Base-by-base conservation (phyloP, 2,329 filamentous ascomycete genomes). In the Claviceps sorghi region DNA sequence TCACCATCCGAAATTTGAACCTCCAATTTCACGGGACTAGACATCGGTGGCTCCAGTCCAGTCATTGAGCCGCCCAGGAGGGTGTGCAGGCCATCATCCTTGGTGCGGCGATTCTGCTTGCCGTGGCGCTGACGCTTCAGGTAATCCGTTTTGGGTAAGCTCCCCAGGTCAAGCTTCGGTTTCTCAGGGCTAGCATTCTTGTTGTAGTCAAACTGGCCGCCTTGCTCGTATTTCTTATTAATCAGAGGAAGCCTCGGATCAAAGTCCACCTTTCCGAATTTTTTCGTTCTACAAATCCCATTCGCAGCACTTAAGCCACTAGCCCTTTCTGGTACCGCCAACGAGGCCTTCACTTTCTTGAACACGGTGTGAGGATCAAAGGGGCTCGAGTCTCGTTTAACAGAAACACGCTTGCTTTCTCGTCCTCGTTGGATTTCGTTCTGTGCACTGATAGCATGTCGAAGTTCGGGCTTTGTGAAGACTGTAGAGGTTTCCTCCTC, bases 391-490 rank as follows among this genome's bases (percentile, higher is more conserved):
- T 75, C 71, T 53, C 78, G 67, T 59, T 81, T 82, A 17, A 67
- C 59, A 1, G 66, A 58, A 15, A 34, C 64, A 53, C 56, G 55
- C 56, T 60, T 61, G 49, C 63, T 62, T 40, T 62, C 63, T 54
- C 64, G 57, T 47, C 65, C 60, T 50, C 64, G 56, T 53, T 64
- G 56, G 56, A 60, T 71, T 17, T 76, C 75, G 30, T 64, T 66
- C 30, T 77, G 63, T 15, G 70, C 74, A 60, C 77, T 80, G 55
- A 78, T 70, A 1, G 78, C 77, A 64, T 81, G 77, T 55, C 73
- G 75, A 38, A 81, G 62, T 56, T 81, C 77, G 2, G 78, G 78
- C 55, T 80, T 81, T n/a, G 76, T 69, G 58, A 82, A 82, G 4
- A 74, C 69, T 22, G 54, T 38, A n/a, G 36, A 59, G 26, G 60